Conservation (phyloP, 208 protist species). For the Eutreptiella sp. region DNA sequence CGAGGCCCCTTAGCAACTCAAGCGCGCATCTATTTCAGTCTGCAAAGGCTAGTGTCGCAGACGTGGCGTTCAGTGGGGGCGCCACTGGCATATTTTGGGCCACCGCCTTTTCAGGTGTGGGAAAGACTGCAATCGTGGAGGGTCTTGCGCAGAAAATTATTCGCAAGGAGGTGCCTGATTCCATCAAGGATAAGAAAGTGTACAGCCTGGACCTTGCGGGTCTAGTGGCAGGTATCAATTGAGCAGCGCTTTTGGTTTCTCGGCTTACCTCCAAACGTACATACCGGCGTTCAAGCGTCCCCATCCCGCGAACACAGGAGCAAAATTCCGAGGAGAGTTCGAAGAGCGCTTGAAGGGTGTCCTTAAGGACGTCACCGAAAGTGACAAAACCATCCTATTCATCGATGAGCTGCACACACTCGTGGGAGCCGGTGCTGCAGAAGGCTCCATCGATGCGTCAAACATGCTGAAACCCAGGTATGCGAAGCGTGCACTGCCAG, state of each 20-base stretch:
- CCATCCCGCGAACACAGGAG: too few relatives aligned
- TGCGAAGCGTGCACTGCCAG: too few relatives aligned
- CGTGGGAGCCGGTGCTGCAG: constrained; percentile 89
- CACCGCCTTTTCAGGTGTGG: too few relatives aligned
- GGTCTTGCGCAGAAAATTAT: constrained; percentile 86
- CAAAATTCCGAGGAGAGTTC: constrained; percentile 98
- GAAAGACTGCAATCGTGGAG: constrained; percentile 90
- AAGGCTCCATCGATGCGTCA: constrained; percentile 92
- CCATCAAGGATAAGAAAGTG: constrained; percentile 51
- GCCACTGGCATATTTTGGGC: too few relatives aligned
- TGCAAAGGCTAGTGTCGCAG: too few relatives aligned
- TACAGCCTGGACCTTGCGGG: constrained; percentile 95
- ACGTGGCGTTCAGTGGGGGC: too few relatives aligned
- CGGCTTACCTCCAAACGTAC: too few relatives aligned
- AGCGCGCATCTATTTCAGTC: too few relatives aligned
- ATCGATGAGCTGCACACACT: constrained; percentile 99
- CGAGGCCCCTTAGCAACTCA: too few relatives aligned
- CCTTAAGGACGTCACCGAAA: constrained; percentile 94
- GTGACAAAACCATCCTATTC: constrained; percentile 95
- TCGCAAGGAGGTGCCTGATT: constrained; percentile 76
- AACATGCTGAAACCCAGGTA: constrained; percentile 98
- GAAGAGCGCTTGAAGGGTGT: constrained; percentile 98
- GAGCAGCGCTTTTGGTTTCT: too few relatives aligned
- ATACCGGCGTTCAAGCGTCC: too few relatives aligned
- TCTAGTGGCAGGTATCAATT: constrained; percentile 98